phyloP scores from a whole-genome alignment of 768 basidiomycete genomes.

The Wakefieldia striispora region DNA sequence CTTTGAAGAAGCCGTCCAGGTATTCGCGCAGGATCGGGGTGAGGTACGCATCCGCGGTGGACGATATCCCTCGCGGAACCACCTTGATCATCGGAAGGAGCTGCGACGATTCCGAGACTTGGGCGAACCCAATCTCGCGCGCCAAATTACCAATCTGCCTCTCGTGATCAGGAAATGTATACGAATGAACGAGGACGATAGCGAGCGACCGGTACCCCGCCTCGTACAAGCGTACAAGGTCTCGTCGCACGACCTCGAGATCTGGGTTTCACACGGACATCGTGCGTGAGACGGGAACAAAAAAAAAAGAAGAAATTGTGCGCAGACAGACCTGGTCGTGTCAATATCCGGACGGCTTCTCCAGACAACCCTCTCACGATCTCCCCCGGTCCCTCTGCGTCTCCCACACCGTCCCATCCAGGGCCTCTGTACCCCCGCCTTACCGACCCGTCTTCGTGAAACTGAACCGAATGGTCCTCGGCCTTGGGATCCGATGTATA shows the following conservation, averaged over 20 bases:
- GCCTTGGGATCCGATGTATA: conserved; percentile 87
- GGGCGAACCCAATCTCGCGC: conserved; percentile 78
- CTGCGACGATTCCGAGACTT: conserved; percentile 84
- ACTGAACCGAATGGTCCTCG: conserved; percentile 73
- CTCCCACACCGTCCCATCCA: conserved; percentile 68
- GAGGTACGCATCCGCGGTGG: conserved; percentile 93
- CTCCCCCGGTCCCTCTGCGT: conserved; percentile 77
- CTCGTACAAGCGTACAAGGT: conserved; percentile 70
- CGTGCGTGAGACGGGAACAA: not conserved
- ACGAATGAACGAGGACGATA: conserved; percentile 88
- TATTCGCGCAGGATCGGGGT: conserved; percentile 85
- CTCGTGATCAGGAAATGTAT: conserved; percentile 89
- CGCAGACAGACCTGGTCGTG: conserved; percentile 51
- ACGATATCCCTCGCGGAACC: conserved; percentile 88
- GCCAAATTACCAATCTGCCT: conserved; percentile 68
- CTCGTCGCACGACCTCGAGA: conserved; percentile 45
- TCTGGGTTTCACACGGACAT: conserved; percentile 38
- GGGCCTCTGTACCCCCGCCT: conserved; percentile 68
- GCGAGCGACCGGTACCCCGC: conserved; percentile 88
- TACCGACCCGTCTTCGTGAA: conserved; percentile 69
- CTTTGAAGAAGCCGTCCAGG: conserved; percentile 86
- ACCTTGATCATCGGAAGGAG: conserved; percentile 95
- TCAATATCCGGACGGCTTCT: conserved; percentile 83
- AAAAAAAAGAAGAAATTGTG: too few species aligned
- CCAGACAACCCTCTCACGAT: conserved; percentile 82